Evolutionary conservation across 805 yeast species (phyloP), one percentile per base, ranked within the genome.

Genomic region (Pichia phayaonensis): DNA sequence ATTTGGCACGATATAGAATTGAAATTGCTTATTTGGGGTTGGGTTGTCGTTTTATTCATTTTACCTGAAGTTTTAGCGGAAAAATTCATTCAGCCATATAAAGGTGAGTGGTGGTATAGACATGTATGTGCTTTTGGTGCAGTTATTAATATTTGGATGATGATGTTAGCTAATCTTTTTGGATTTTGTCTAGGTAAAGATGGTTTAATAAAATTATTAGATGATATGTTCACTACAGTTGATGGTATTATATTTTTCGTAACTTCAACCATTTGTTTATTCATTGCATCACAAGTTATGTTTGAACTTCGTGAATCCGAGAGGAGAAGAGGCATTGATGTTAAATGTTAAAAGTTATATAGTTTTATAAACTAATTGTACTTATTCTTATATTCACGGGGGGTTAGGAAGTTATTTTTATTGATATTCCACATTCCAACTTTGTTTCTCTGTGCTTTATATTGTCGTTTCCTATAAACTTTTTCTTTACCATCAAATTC

Each of bases 1-100:
- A 72, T 94, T 29, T 94, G 99, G 99, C 99, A 94, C 69, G 99
- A 94, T 63, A 90, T 94, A 56, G 90, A 94, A 67, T 75, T 94
- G 61, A 83, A 81, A 55, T 70, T 94, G 47, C 70, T 94, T 45
- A 70, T 92, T 49, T 94, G 99, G 99, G 98, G 99, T 12, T 90
- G 97, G 97, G 68, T 88, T 26, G 75, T 92, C 48, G 97, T 94
- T 6, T 57, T 92, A 21, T 92, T 92, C 63, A 75, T 94, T 42
- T 59, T 90, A 5, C 99, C 99, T 0, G 99, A 94, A 64, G 77
- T 89, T 47, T 61, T 79, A 13, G 84, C 86, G 16, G 78, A 88
- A 4, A 56, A 68, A 12, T 58, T 67, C 50, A 68, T 72, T 59
- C 45, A 49, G 38, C 67, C 66, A n/a, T 67, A 59, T 49, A 47